Base-by-base conservation (phyloP, 345 rosid species). In the Murraya paniculata region DNA sequence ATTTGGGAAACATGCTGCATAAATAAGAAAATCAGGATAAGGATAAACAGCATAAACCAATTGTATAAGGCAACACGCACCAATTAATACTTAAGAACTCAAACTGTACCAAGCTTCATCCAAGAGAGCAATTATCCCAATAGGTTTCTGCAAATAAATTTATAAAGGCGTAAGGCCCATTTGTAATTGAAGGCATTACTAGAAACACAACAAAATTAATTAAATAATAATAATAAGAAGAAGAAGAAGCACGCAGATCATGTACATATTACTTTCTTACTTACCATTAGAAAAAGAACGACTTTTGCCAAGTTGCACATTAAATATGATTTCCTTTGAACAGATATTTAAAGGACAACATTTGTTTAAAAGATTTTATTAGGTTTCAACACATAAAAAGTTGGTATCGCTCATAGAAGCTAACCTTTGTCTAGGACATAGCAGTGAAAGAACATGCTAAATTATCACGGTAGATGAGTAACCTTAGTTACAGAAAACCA, bases 1-100 rank as follows among this genome's bases (percentile, higher is more conserved):
- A 94, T 81, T 88, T 92, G 25, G 99, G 99, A 84, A 96, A 96
- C 99, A 96, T 91, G 90, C 99, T 96, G 92, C 87, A 89, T 56
- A 79, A 76, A 81, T 33, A 79, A 73, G 80, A 77, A 91, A 89
- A 85, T 80, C 82, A 88, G 83, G 86, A 87, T 85, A 83, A 86
- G 89, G 69, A 81, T 77, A 78, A 86, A 81, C 81, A 72, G 82
- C 86, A 74, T 59, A 30, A 77, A 78, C 33, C 64, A 84, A 74
- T 75, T 58, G 36, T 39, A 72, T 33, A 62, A 24, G 76, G 81
- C 25, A 70, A 73, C 86, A 84, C 77, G 64, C 90, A 87, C 88
- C 89, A 86, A 87, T 78, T 75, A 75, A 82, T 78, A 85, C 38
- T 71, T 61, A 79, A 75, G 79, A 83, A 82, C 78, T 81, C 80